Evolutionary conservation across 208 protist genomes (phyloP), one percentile per base, ranked within the genome.

Genomic region (Leishmania guyanensis): DNA sequence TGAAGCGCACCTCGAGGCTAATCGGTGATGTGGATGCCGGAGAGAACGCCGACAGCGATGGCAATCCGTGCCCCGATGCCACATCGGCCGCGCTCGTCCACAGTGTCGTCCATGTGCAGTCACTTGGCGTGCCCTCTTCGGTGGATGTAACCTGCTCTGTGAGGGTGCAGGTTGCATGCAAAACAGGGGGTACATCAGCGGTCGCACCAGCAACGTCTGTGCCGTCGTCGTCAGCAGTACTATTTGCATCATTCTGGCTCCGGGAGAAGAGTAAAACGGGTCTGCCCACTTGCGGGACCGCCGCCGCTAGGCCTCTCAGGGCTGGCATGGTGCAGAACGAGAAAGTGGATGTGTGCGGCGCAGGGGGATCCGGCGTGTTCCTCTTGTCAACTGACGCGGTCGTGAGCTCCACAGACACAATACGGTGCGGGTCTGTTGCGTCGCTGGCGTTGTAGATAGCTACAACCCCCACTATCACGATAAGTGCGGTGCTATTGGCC

Each of bases 261-360:
- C 22, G 69, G 65, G 66, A 39, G 5, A 36, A n/a, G 5, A 91
- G 26, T 6, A 91, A 58, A 10, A 80, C 56, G 20, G 85, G 85
- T 2, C 50, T 36, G 65, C 85, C 89, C 50, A 91, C 48, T 60
- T 91, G 89, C 36, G 89, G 83, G 56, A 88, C 79, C 36, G 69
- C 75, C 29, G 78, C 68, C 16, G 85, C 85, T 16, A 81, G 22
- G 48, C 82, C 81, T 39, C 88, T 85, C 39, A 85, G 76, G 53
- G 76, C 71, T 58, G 81, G 83, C 20, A 58, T 54, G 0, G 86
- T 90, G n/a, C 51, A 51, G 58, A 85, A 90, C 5, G 66, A 62
- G 26, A 83, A 66, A 14, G 43, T 56, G 39, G 58, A 48, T 17
- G 33, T 17, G 20, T 29, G 33, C 4, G 22, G 22, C 12, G 22